A percentile compares a stretch with the other conserved stretches of the same genome.
These are phyloP conservation scores for Cubamyces lactineus DNA, from an alignment of 768 basidiomycete species.

Conservation along the genomic window DNA sequence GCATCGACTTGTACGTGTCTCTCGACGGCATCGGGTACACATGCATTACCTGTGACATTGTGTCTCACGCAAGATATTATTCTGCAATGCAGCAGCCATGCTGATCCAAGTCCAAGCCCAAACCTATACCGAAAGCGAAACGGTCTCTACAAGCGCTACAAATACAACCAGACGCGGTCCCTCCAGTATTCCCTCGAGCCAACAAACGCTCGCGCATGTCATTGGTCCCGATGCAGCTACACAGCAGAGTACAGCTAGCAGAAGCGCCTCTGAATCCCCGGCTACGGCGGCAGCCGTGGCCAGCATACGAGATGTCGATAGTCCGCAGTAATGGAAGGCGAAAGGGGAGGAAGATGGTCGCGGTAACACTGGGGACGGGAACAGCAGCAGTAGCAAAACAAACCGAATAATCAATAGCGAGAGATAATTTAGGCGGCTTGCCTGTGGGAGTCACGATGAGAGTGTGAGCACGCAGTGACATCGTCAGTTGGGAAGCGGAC, in stretches of 20 bases:
- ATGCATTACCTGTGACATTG: too few species aligned
- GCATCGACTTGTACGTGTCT: too few species aligned
- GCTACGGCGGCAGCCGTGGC: neutral
- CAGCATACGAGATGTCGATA: neutral
- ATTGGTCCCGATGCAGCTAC: constrained; percentile 24
- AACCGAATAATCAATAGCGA: constrained; percentile 17
- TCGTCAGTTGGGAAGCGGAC: neutral
- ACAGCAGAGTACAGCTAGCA: constrained; percentile 19
- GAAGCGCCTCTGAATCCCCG: constrained; percentile 3
- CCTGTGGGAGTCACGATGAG: neutral
- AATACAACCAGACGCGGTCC: constrained; percentile 10
- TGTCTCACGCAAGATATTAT: too few species aligned
- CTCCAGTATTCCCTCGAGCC: constrained; percentile 8
- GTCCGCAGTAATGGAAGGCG: constrained; percentile 1
- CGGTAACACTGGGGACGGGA: neutral
- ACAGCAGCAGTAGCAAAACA: constrained; percentile 17
- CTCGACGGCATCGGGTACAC: too few species aligned
- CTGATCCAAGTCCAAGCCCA: too few species aligned
- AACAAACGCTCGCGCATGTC: constrained; percentile 12
- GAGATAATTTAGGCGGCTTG: constrained; percentile 24
- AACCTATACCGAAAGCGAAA: too few species aligned
- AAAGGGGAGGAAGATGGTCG: neutral
- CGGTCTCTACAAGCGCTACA: too few species aligned
- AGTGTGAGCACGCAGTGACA: neutral
- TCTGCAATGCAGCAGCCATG: too few species aligned